Base-by-base conservation (phyloP, 2,329 filamentous ascomycete genomes). In the Aureobasidium sp. region DNA sequence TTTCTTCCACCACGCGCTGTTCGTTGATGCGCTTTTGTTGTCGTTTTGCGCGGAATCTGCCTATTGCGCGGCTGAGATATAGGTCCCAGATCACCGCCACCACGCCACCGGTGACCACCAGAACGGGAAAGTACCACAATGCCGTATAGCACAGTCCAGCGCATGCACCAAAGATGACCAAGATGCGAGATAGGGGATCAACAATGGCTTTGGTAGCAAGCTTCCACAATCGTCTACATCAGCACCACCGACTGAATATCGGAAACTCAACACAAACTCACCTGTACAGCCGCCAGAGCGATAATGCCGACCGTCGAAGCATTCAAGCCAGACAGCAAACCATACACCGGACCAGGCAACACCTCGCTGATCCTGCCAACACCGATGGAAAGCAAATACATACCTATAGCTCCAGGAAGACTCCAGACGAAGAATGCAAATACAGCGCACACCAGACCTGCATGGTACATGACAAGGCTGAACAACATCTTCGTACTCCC, bases 401-500 rank as follows among this genome's bases (percentile, higher is more conserved):
- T 89, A 25, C 82, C 87, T 4, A 89, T 66, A 0, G 85, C 87
- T 1, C 86, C 87, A 0, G 88, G 88, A 0, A 90, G 73, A 69
- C 84, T 82, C 86, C 87, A 90, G 0, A 87, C 68, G 0, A 86
- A 63, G 63, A 90, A 87, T 0, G 76, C 79, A 1, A 86, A 64
- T 1, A 87, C 7, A 0, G 84, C 86, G 0, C 79, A 74, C 2
- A 81, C 58, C 4, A 86, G 74, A 0, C 86, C 86, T 11, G 79
- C 79, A 62, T 84, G 84, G 10, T 89, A 79, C 19, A 87, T 71
- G 38, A 84, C 82, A 42, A 90, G 83, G 62, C 82, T 87, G 62
- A 87, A 89, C 0, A 83, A 69, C 82, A 90, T 86, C 68, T 90
- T 90, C 1, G 87, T 89, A 63, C 82, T 86, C 0, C 66, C 86